Percentiles rank a stretch among this genome's conserved stretches.
These are phyloP conservation scores for Termitomyces sp. DNA, from an alignment of 768 basidiomycete genomes.

Conservation along the genomic window DNA sequence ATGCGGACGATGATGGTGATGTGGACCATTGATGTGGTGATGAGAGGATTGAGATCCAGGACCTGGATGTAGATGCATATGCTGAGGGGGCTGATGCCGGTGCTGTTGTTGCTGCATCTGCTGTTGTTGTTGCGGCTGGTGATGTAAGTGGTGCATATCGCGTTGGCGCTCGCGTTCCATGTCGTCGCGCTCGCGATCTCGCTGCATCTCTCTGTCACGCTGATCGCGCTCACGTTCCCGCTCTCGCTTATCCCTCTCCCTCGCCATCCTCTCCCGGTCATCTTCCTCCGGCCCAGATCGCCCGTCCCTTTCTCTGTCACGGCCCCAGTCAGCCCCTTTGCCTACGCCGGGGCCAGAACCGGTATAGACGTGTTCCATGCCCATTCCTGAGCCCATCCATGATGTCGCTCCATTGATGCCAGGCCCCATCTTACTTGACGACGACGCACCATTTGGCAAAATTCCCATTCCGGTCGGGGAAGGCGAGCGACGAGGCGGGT, in stretches of 20 bases:
- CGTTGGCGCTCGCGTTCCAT: constrained; percentile 23
- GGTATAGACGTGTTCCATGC: constrained; percentile 21
- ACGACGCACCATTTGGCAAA: constrained; percentile 25
- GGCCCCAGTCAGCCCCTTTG: constrained; percentile 18
- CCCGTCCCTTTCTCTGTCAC: constrained; percentile 13
- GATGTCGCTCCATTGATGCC: constrained; percentile 22
- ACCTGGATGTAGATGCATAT: constrained; percentile 30
- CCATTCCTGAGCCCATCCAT: constrained; percentile 33
- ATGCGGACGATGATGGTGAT: constrained; percentile 45
- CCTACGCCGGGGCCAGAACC: constrained; percentile 6
- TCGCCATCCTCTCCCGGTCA: constrained; percentile 22
- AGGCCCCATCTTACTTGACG: constrained; percentile 17
- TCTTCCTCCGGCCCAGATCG: constrained; percentile 17
- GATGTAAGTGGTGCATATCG: constrained; percentile 30
- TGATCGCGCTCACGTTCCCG: constrained; percentile 17
- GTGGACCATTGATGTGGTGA: constrained; percentile 35
- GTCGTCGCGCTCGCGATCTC: constrained; percentile 22
- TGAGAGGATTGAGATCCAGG: constrained; percentile 21
- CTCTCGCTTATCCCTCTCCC: constrained; percentile 28
- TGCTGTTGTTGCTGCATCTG: constrained; percentile 27
- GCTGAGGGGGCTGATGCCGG: constrained; percentile 28
- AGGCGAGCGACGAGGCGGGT: constrained; percentile 27
- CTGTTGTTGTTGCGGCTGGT: constrained; percentile 27
- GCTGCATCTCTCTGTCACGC: constrained; percentile 20
- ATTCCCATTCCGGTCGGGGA: constrained; percentile 24